Evolutionary conservation across 805 yeast species (phyloP), one percentile per base, ranked within the genome.

Genomic region (Priceomyces castillae): DNA sequence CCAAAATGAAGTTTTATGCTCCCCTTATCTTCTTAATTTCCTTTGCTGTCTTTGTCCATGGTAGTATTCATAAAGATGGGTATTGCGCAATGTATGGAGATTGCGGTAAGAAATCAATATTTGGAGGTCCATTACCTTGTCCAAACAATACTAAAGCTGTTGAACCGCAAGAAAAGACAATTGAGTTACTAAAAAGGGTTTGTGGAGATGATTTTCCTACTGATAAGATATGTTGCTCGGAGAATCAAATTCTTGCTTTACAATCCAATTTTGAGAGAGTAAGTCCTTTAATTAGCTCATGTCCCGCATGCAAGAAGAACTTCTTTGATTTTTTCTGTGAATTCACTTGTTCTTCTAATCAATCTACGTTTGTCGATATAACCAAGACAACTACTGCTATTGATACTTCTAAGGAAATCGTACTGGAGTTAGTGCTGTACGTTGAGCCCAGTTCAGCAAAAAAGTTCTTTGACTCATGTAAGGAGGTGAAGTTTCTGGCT

Each of bases 271-370:
- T 71, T 45, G 69, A 68, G 45, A 54, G 61, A 33, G 73, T 63
- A 2, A 73, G 67, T 40, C 73, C 76, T 1, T 51, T 71, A 33
- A 64, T 71, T 19, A 64, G 73, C 40, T 67, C 74, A 12, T 71
- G 99, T 62, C 97, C 97, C 2, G 98, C 99, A 0, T 92, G 99
- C 61, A 72, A 78, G 44, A 81, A 80, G 62, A 92, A 92, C 69
- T 92, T 92, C 62, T 80, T 80, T 56, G 86, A 84, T 54, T 71
- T 90, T 51, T 89, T 89, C 58, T 94, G 92, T 67, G 80, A 82
- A 33, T 90, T 94, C 63, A 85, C 97, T 1, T 92, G 99, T 63
- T 86, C 96, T 2, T 83, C 96, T 0, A 69, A 86, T 53, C 97
- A 92, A 63, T 74, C 88, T 0, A 62, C 68, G 10, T 92, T 89